These are phyloP conservation scores for Microcyclospora tardicrescens DNA, from an alignment of 2,329 filamentous ascomycete genomes.

Conservation along the genomic window DNA sequence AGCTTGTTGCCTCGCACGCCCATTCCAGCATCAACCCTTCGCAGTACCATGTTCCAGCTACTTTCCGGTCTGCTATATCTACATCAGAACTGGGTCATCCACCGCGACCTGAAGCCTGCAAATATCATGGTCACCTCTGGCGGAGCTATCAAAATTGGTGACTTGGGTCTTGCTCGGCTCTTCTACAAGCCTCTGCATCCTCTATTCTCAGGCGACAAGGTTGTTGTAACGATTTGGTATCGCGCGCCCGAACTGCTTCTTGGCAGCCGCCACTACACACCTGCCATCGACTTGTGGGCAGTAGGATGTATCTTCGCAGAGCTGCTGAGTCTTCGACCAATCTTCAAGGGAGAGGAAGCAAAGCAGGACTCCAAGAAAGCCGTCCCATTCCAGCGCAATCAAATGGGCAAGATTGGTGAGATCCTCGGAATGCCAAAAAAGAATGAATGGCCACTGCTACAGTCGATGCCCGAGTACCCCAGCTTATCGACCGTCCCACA, in stretches of 20 bases:
- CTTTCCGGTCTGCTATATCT: constrained; percentile 90
- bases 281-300: constrained; percentile 94
- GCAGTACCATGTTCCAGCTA: constrained; percentile 90
- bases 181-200: constrained; percentile 91
- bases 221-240: constrained; percentile 99
- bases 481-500: constrained; percentile 25
- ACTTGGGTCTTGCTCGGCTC: constrained; percentile 78
- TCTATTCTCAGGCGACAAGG: constrained; percentile 88
- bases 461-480: constrained; percentile 72
- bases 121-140: constrained; percentile 95
- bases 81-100: constrained; percentile 92
- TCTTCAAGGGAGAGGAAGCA: constrained; percentile 97
- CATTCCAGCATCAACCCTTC: constrained; percentile 78
- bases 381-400: constrained; percentile 91
- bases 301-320: constrained; percentile 97
- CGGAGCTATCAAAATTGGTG: constrained; percentile 88
- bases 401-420: constrained; percentile 98
- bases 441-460: constrained; percentile 74
- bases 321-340: constrained; percentile 74
- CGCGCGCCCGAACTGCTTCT: constrained; percentile 87
- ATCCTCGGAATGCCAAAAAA: constrained; percentile 85
- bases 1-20: constrained; percentile 76
- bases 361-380: constrained; percentile 99
- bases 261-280: constrained; percentile 89
- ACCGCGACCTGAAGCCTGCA: constrained; percentile 91